Base-by-base conservation (phyloP, 768 basidiomycete genomes). In the Rhodosporidiobolus sp. region DNA sequence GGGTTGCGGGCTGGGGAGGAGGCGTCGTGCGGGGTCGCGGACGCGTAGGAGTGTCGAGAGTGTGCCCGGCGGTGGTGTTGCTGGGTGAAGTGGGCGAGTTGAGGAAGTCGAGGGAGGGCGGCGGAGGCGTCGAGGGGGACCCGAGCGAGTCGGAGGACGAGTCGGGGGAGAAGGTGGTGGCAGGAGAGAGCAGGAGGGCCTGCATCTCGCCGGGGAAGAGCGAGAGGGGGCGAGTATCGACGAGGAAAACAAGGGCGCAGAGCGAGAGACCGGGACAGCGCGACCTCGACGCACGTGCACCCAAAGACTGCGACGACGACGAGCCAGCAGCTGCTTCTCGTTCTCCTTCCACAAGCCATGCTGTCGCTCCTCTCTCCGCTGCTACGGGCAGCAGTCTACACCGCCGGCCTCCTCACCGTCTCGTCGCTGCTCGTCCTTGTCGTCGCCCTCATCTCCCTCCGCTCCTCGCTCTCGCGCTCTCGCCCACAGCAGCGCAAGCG, bases 121-220 rank as follows among this genome's bases (percentile, higher is more conserved):
- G 49, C 11, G 67, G 45, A 1, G 67, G 67, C 14, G 67, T 63
- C 20, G 61, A 35, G 35, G 67, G 61, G 9, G 54, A 57, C 1
- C 20, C 46, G 26, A 60, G 45, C 20, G 61, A 65, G 7, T 32
- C 49, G 26, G 28, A 19, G 1, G 62, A 67, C 30, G 70, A 72
- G 56, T 72, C 71, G 17, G 63, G 65, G 30, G 59, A 55, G 66
- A 64, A 68, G 11, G 26, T 52, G 8, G 71, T 67, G 24, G 71
- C 62, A 6, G 71, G 66, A 1, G 65, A 72, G 17, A 64, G 46
- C 11, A 67, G 52, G 3, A 72, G 63, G 3, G 71, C 71, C 34
- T 67, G 12, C 32, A 32, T 52, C 11, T 24, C 30, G 26, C 6
- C n/a, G 19, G 16, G 26, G 10, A 20, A 8, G 34, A 22, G 20